These are phyloP conservation scores for Zostera marina DNA, from an alignment of 116 monocot genomes.

Conservation along the genomic window DNA sequence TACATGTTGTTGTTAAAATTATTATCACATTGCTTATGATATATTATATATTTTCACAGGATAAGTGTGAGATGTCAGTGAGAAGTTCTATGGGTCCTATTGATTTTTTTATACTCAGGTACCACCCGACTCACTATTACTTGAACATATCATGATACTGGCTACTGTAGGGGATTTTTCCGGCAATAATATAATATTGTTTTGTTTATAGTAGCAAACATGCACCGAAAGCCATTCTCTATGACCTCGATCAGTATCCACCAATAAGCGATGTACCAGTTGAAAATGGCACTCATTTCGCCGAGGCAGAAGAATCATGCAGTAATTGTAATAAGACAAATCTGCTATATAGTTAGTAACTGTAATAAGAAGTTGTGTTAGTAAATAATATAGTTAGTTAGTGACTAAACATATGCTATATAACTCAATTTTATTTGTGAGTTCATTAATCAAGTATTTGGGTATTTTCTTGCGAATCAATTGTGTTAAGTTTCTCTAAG, in stretches of 20 bases:
- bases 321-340: too few relatives aligned
- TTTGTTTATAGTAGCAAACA: neutral
- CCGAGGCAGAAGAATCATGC: neutral
- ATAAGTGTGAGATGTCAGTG: slow-evolving; percentile 49
- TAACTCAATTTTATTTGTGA: too few relatives aligned
- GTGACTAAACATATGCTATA: too few relatives aligned
- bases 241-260: neutral
- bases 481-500: too few relatives aligned
- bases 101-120: slow-evolving; percentile 78
- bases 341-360: too few relatives aligned
- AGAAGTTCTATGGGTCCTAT: slow-evolving; percentile 73
- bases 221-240: neutral
- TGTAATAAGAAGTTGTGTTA: too few relatives aligned
- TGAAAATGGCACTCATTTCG: neutral
- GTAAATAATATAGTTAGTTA: too few relatives aligned
- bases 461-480: too few relatives aligned
- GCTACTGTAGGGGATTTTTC: slow-evolving; percentile 5
- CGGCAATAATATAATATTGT: neutral
- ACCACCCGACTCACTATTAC: neutral
- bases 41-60: slow-evolving; percentile 35
- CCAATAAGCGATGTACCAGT: neutral
- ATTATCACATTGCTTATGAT: neutral
- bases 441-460: too few relatives aligned
- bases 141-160: neutral
- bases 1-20: too few relatives aligned